Evolutionary conservation across 2,329 filamentous ascomycete species (phyloP).

Genomic region (Corniculantispora saksenae): DNA sequence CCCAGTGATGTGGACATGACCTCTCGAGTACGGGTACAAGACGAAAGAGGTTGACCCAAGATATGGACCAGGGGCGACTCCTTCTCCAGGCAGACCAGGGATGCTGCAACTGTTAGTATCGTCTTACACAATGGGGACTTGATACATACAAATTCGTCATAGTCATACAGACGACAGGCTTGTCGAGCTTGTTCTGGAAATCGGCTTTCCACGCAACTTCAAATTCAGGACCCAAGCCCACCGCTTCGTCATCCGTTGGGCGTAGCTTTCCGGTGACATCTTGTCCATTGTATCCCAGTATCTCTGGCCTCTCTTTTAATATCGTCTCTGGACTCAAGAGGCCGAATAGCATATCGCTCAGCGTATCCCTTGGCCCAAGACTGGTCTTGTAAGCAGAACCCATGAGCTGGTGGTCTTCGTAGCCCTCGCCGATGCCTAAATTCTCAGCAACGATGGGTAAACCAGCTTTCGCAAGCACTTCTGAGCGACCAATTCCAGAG

Average conservation of each 20-base stretch:
- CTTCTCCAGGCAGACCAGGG: no score
- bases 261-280: slow-evolving; percentile 59
- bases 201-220: slow-evolving; percentile 56
- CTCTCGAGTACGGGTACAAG: no score
- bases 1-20: no score
- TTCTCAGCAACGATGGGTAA: slow-evolving; percentile 49
- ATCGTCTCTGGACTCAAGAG: slow-evolving; percentile 46
- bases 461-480: slow-evolving; percentile 48
- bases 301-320: slow-evolving; percentile 47
- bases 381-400: slow-evolving; percentile 49
- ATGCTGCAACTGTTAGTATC: no score
- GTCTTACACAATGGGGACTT: no score
- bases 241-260: slow-evolving; percentile 53
- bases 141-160: no score
- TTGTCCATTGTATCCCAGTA: slow-evolving; percentile 59
- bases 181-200: slow-evolving; percentile 54
- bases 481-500: slow-evolving; percentile 59
- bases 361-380: slow-evolving; percentile 34
- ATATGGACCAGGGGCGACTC: no score
- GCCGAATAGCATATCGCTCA: slow-evolving; percentile 55
- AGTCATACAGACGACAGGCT: slow-evolving; percentile 28
- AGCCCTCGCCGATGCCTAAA: slow-evolving; percentile 54
- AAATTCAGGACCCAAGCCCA: slow-evolving; percentile 54
- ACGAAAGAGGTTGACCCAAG: no score
- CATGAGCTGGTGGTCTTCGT: slow-evolving; percentile 58